phyloP scores from a whole-genome alignment of 2,329 filamentous ascomycete genomes.

The Emmonsiellopsis sp. region DNA sequence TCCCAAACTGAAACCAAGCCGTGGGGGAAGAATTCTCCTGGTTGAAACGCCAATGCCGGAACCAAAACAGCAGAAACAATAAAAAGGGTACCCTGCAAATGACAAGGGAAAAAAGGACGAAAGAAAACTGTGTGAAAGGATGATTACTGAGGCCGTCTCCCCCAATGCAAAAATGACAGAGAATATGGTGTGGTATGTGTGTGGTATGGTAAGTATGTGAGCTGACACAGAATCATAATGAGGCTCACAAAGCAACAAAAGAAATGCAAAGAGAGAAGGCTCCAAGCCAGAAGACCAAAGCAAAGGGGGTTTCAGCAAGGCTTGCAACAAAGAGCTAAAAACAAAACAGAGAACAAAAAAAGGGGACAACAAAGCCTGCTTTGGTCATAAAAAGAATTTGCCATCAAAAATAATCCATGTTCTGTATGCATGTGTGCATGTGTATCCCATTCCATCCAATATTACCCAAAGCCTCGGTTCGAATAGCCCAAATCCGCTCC shows the following conservation, averaged over 20 bases:
- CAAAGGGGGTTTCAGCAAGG: background rate
- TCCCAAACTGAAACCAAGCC: background rate
- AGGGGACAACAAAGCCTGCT: conserved; percentile 32
- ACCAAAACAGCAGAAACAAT: background rate
- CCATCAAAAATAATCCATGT: background rate
- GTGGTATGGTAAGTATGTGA: no score
- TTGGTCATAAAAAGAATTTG: conserved; percentile 24
- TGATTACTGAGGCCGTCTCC: no score
- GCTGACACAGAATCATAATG: no score
- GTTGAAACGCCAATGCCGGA: no score
- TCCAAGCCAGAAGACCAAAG: no score
- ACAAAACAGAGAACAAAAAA: conserved; percentile 10
- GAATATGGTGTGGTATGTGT: no score
- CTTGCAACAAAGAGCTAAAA: conserved; percentile 2
- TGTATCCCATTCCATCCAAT: background rate
- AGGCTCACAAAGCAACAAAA: background rate
- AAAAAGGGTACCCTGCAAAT: background rate
- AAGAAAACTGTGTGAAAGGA: no score
- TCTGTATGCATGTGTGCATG: background rate
- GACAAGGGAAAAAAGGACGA: no score
- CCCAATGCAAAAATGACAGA: no score
- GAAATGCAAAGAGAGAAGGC: conserved; percentile 4
- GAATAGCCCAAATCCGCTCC: background rate
- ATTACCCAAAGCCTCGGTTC: background rate
- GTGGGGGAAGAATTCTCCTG: background rate